Evolutionary conservation across 208 protist genomes (phyloP).

Genomic region (Leishmania mexicana): DNA sequence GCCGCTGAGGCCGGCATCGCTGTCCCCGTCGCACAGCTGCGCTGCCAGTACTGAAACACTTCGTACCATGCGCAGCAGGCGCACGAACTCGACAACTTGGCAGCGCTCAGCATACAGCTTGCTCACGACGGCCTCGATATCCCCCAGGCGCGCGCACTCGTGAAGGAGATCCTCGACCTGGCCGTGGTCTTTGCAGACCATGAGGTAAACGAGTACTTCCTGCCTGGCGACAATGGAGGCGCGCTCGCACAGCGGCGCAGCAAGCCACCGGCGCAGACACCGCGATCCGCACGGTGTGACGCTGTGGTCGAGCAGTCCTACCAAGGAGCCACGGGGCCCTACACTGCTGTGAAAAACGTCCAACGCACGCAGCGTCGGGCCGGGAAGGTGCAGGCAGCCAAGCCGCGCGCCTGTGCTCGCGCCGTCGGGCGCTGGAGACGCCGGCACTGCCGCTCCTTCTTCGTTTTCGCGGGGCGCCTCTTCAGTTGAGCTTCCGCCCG

Average conservation of each 20-base stretch:
- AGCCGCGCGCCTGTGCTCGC: neutral
- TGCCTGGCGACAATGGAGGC: constrained; percentile 46
- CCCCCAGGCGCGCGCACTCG: constrained; percentile 69
- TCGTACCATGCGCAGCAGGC: constrained; percentile 62
- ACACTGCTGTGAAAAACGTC: constrained; percentile 83
- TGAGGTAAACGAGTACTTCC: constrained; percentile 53
- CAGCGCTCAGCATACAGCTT: constrained; percentile 81
- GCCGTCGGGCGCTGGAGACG: neutral
- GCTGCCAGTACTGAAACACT: constrained; percentile 31
- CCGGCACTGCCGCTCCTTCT: neutral
- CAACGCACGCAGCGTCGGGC: constrained; percentile 73
- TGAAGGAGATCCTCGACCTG: constrained; percentile 58
- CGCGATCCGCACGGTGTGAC: constrained; percentile 64
- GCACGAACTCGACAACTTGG: constrained; percentile 69
- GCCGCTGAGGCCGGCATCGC: neutral
- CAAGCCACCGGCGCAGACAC: constrained; percentile 69
- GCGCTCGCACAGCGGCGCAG: constrained; percentile 50
- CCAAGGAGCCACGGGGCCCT: constrained; percentile 45
- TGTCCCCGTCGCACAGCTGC: constrained; percentile 17
- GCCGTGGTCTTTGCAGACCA: constrained; percentile 37
- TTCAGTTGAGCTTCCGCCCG: neutral
- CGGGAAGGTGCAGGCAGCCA: constrained; percentile 41
- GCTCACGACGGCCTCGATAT: constrained; percentile 76
- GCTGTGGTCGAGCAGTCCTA: constrained; percentile 73
- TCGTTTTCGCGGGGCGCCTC: neutral